Base-by-base conservation (phyloP, 2,329 filamentous ascomycete species). In the Aspergillus pseudotamarii region DNA sequence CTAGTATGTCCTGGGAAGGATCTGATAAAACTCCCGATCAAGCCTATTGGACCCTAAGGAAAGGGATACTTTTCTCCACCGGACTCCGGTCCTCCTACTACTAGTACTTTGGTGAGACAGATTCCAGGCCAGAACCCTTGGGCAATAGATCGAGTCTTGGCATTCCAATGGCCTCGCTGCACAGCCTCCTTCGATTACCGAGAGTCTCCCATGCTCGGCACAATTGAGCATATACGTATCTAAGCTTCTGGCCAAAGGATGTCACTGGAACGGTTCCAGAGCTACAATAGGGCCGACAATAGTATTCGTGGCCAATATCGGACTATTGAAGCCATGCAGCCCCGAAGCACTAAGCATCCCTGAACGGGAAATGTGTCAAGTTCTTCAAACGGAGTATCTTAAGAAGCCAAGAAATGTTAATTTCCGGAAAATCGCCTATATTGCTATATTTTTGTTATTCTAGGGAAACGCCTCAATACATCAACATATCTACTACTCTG, bases 61-160 rank as follows among this genome's bases (percentile, higher is more conserved):
- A 36, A 9, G 38, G 56, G 23, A 48, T 28, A 26, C 26, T 26
- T n/a, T 41, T 34, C 30, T 21, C 57, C 57, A 58, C 32, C 57
- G 57, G 57, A 58, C 57, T 58, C 57, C 57, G 57, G 8, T 14
- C 10, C 48, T 34, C 23, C 26, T 26, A 26, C 23, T 26, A 26
- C 23, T 26, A 26, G 23, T 32, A 28, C n/a, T 43, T n/a, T 12
- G n/a, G 34, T 58, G 57, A 58, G 46, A 58, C 57, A 50, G 23
- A 28, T 9, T 36, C 12, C 28, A 34, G 32, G 28, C 50, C 50
- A 34, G 50, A 32, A 34, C 28, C 5, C 6, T 53, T 8, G 5
- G 4, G 28, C 30, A 53, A 53, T 23, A 23, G 32, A 54, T 21
- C n/a, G 36, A 14, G 50, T 3, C 50, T 54, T 54, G 50, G 50